Evolutionary conservation across 768 basidiomycete species (phyloP).

Genomic region (Psilocybe azurescens): DNA sequence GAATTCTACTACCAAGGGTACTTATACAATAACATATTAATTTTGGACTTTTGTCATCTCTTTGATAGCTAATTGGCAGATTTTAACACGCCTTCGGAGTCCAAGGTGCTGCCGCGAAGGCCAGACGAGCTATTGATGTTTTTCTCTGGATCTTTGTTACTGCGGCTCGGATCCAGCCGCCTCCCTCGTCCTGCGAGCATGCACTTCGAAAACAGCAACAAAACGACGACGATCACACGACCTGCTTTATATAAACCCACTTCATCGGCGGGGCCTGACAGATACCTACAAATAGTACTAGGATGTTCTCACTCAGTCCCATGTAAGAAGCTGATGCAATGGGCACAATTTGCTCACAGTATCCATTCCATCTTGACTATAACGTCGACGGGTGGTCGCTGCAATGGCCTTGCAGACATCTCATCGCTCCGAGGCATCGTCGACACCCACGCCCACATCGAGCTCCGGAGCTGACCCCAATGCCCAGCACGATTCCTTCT

Average conservation of each 20-base stretch:
- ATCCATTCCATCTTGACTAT: neutral
- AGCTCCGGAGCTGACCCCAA: constrained; percentile 1
- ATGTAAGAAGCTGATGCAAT: constrained; percentile 15
- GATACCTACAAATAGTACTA: constrained; percentile 15
- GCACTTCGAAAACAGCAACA: neutral
- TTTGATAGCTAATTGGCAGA: neutral
- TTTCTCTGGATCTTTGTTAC: neutral
- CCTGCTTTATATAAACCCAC: constrained; percentile 2
- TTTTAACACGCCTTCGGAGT: neutral
- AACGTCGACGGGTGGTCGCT: constrained; percentile 3
- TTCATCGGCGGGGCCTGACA: constrained; percentile 1
- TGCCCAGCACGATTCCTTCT: constrained; percentile 20
- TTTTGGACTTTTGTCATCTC: neutral
- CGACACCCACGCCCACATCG: constrained; percentile 10
- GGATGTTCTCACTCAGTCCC: constrained; percentile 22
- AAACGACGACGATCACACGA: constrained; percentile 13
- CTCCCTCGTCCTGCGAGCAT: constrained; percentile 5
- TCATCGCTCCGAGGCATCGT: constrained; percentile 11
- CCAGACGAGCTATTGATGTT: neutral
- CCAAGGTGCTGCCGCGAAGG: too few species aligned
- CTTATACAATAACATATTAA: neutral
- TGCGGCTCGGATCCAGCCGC: constrained; percentile 14
- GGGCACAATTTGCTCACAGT: neutral
- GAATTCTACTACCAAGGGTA: too few species aligned
- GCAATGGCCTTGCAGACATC: constrained; percentile 27